Percentiles rank a stretch among this genome's conserved stretches.
Evolutionary conservation across 441 rosid genomes (phyloP).

Genomic region (Euphorbia celastroides): DNA sequence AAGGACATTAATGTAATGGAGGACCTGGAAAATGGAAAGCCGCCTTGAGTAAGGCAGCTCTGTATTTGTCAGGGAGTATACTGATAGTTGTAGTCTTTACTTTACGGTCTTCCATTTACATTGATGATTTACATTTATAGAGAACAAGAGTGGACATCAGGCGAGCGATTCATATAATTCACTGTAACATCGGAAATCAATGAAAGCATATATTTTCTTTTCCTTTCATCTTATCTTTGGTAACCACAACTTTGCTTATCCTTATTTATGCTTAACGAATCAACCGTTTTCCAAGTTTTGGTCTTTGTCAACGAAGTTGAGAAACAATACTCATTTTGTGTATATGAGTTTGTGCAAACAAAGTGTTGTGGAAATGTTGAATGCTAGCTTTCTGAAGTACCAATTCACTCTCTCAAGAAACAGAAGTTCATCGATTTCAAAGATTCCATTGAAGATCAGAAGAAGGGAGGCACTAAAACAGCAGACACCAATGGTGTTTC

Average conservation of each 20-base stretch:
- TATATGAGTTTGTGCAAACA: neutral
- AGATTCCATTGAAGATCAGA: no score
- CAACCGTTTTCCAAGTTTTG: neutral
- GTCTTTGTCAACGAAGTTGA: no score
- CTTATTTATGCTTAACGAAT: neutral
- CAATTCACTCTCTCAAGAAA: no score
- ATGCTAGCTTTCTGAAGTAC: constrained; percentile 48
- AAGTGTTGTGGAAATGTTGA: constrained; percentile 29
- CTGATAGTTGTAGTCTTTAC: constrained; percentile 11
- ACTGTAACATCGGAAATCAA: constrained; percentile 25
- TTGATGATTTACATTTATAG: constrained; percentile 7
- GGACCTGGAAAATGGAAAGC: constrained; percentile 70
- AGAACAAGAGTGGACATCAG: constrained; percentile 12
- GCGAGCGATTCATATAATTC: constrained; percentile 18
- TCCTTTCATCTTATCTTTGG: constrained; percentile 1
- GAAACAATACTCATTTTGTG: neutral
- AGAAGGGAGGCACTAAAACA: no score
- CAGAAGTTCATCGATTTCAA: no score
- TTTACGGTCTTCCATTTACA: constrained; percentile 3
- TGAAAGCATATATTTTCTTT: constrained; percentile 34
- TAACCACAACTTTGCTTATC: constrained; percentile 19
- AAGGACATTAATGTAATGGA: constrained; percentile 77
- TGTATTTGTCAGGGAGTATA: constrained; percentile 10
- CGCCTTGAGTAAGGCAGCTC: constrained; percentile 33
- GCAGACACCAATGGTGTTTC: constrained; percentile 61